Base-by-base conservation (phyloP, 352 stramenopile species). In the Phytophthora ramorum region DNA sequence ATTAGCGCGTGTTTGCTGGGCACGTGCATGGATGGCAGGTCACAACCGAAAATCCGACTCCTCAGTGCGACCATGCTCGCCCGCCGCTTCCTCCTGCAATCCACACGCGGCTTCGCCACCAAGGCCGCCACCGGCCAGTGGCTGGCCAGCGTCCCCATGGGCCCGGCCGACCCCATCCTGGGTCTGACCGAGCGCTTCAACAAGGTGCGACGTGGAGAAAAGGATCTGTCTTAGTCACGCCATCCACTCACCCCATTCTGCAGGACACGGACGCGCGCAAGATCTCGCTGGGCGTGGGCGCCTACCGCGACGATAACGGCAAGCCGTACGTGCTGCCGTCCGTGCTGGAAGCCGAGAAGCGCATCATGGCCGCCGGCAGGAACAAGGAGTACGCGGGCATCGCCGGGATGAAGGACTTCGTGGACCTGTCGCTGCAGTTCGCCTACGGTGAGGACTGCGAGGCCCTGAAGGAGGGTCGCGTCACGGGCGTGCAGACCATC, bases 331-430 rank as follows among this genome's bases (percentile, higher is more conserved):
- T 99, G 63, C 81, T 99, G 38, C 92, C 96, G 34, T 98, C 96
- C 41, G 97, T 99, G n/a, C 78, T 92, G 35, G 92, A 99, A 75
- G 98, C 97, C 13, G 97, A 99, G 83, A 85, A 95, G 65, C 87
- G 96, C 65, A 94, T 99, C 57, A 86, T 98, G 67, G 79, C 90
- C 1, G 87, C 95, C 22, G 90, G 92, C 58, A 78, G 96, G 59
- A 98, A 99, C 87, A 98, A 99, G 82, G 98, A 99, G 78, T 99
- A 99, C 87, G 92, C 94, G 32, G 95, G 96, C 45, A 99, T 99
- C 71, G 91, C 95, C 43, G 96, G 97, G 34, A 94, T 98, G 69
- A 93, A 97, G 66, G 87, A 97, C 38, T 99, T 99, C 76, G 91
- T 99, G 22, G 82, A 98, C 56, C 75, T 98, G 44, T 97, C 97